These are phyloP conservation scores for Suillus weaverae DNA, from an alignment of 768 basidiomycete genomes.

Conservation along the genomic window DNA sequence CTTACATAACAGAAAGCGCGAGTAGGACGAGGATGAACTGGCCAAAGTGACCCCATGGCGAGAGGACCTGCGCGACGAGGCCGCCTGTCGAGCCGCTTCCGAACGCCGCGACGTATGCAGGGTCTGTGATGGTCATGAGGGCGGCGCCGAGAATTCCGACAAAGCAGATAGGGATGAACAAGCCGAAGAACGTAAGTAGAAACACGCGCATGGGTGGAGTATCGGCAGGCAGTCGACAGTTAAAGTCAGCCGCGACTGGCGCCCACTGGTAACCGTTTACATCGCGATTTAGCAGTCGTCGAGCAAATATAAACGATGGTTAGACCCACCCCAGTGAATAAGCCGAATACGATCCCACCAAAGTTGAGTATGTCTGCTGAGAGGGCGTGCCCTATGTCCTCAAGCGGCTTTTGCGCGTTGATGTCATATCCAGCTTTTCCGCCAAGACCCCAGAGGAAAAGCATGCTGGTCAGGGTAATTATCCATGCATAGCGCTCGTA, in stretches of 20 bases:
- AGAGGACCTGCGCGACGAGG: slow-evolving; percentile 43
- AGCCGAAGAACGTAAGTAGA: slow-evolving; percentile 48
- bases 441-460: slow-evolving; percentile 52
- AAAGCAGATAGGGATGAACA: slow-evolving; percentile 49
- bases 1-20: slow-evolving; percentile 43
- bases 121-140: slow-evolving; percentile 43
- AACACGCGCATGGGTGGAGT: slow-evolving; percentile 46
- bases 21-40: slow-evolving; percentile 44
- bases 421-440: slow-evolving; percentile 46
- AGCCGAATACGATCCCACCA: slow-evolving; percentile 52
- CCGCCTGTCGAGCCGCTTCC: slow-evolving; percentile 43
- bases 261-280: slow-evolving; percentile 37
- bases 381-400: slow-evolving; percentile 45
- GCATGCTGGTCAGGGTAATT: slow-evolving; percentile 44
- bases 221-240: slow-evolving; percentile 46
- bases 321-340: slow-evolving; percentile 40
- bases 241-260: slow-evolving; percentile 55
- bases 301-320: neutral
- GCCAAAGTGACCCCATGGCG: slow-evolving; percentile 44
- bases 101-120: slow-evolving; percentile 42
- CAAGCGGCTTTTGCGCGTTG: slow-evolving; percentile 39
- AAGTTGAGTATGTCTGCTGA: slow-evolving; percentile 52
- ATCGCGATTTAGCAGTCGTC: neutral
- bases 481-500: slow-evolving; percentile 63
- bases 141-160: slow-evolving; percentile 36